Percentiles rank a stretch among this genome's conserved stretches.
phyloP scores from a whole-genome alignment of 805 yeast genomes.

The Yarrowia sp. region DNA sequence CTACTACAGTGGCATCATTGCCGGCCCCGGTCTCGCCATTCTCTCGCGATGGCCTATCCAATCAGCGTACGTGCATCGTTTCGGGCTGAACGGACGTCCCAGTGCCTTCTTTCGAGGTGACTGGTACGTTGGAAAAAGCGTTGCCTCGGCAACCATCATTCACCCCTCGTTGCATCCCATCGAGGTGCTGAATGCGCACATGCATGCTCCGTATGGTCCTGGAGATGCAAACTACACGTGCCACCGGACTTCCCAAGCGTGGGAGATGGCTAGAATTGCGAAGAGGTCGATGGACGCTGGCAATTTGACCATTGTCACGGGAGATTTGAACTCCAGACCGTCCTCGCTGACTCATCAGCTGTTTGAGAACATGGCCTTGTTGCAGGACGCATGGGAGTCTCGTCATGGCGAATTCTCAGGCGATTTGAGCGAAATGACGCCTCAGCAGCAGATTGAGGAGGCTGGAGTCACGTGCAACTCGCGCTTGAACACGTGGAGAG shows the following conservation, averaged over 20 bases:
- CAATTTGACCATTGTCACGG: conserved; percentile 82
- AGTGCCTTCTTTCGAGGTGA: conserved; percentile 93
- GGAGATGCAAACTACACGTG: conserved; percentile 91
- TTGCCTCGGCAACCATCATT: conserved; percentile 67
- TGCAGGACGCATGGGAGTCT: conserved; percentile 80
- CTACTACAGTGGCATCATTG: conserved; percentile 77
- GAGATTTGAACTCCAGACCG: conserved; percentile 89
- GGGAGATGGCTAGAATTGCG: conserved; percentile 81
- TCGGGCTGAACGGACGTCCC: conserved; percentile 92
- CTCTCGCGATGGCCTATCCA: conserved; percentile 81
- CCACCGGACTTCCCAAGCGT: conserved; percentile 92
- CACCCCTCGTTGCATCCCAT: conserved; percentile 52
- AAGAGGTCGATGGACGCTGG: conserved; percentile 66
- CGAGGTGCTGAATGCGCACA: conserved; percentile 84
- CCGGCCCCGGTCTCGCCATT: conserved; percentile 92
- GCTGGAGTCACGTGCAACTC: conserved; percentile 95
- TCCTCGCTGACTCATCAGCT: conserved; percentile 78
- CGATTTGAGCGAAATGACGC: conserved; percentile 48
- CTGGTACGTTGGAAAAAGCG: conserved; percentile 93
- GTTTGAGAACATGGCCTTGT: conserved; percentile 63
- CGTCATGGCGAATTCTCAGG: conserved; percentile 50
- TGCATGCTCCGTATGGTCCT: conserved; percentile 93
- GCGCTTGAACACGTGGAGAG: conserved; percentile 81
- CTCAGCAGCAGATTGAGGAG: conserved; percentile 58
- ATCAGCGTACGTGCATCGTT: conserved; percentile 73